Evolutionary conservation across 148 eudicot species (phyloP).

Genomic region (Cornus florida): DNA sequence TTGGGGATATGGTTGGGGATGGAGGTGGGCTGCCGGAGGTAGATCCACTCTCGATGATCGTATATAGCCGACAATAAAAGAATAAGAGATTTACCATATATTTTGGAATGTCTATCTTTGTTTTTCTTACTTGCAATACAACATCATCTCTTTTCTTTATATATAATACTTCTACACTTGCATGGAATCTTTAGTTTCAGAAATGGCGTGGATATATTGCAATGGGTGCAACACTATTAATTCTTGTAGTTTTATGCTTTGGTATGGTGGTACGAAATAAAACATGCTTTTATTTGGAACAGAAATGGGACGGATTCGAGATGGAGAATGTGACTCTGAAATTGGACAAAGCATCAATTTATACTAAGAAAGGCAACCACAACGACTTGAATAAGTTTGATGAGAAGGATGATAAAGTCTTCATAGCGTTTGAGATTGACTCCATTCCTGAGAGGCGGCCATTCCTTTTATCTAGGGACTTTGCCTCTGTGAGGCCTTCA

Average conservation of each 20-base stretch:
- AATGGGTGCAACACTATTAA: not conserved
- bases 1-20: too few species aligned
- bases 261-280: not conserved
- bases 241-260: not conserved
- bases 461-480: slow-evolving; percentile 28
- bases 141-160: not conserved
- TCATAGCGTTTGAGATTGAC: slow-evolving; percentile 25
- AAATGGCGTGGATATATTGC: not conserved
- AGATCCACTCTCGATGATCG: too few species aligned
- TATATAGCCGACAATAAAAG: too few species aligned
- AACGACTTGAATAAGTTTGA: not conserved
- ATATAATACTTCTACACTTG: too few species aligned
- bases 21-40: too few species aligned
- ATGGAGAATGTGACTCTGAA: slow-evolving; percentile 26
- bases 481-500: slow-evolving; percentile 13
- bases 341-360: slow-evolving; percentile 26
- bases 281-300: not conserved
- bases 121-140: not conserved
- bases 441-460: slow-evolving; percentile 18
- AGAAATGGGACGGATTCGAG: slow-evolving; percentile 32
- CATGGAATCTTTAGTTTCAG: not conserved
- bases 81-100: too few species aligned
- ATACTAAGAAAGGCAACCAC: slow-evolving; percentile 9
- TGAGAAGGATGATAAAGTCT: slow-evolving; percentile 22
- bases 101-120: not conserved